Evolutionary conservation across 257 asterid genomes (phyloP).

Genomic region (Solanum habrochaites): DNA sequence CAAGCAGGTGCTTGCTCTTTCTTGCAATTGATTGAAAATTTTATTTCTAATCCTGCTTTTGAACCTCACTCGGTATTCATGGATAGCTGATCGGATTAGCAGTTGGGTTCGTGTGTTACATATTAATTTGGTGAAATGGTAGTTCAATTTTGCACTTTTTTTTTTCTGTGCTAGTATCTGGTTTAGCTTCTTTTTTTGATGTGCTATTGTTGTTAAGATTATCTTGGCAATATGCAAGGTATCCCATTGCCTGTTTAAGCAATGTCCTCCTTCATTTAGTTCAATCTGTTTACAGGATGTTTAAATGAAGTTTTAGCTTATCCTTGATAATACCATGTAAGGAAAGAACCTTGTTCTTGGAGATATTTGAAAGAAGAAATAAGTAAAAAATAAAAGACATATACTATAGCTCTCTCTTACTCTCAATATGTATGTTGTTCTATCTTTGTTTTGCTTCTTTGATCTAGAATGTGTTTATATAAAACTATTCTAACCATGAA

Average conservation of each 20-base stretch:
- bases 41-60: neutral
- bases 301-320: neutral
- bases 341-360: neutral
- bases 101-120: neutral
- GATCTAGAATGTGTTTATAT: neutral
- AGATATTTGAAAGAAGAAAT: neutral
- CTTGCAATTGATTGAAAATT: neutral
- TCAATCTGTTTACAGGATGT: neutral
- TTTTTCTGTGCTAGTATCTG: neutral
- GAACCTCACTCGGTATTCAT: neutral
- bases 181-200: neutral
- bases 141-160: neutral
- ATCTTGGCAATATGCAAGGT: neutral
- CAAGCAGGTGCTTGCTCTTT: conserved; percentile 53
- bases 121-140: neutral
- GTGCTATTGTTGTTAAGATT: neutral
- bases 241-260: neutral
- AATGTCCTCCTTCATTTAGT: neutral
- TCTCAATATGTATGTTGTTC: neutral
- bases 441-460: neutral
- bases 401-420: neutral
- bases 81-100: neutral
- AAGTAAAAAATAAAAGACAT: neutral
- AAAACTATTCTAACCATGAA: neutral
- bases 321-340: neutral